Evolutionary conservation across 2,329 filamentous ascomycete species (phyloP).

Genomic region (Scedosporium apiospermum): DNA sequence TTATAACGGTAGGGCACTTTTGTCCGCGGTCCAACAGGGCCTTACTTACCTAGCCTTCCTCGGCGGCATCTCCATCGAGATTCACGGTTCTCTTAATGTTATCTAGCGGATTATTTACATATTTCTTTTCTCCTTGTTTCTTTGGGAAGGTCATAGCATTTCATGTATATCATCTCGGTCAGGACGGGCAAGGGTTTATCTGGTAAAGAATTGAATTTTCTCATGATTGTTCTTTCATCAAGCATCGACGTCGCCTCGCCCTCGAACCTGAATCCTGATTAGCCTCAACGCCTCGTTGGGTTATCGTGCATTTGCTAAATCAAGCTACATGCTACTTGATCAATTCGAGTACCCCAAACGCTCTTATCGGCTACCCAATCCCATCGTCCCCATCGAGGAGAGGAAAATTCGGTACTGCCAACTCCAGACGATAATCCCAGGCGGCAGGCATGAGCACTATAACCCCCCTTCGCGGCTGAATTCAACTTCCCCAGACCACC

Average conservation of each 20-base stretch:
- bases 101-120: not conserved
- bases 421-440: not conserved
- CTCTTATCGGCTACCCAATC: no score
- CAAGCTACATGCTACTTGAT: no score
- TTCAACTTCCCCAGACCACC: not conserved
- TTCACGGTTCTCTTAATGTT: not conserved
- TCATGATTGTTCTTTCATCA: no score
- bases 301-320: no score
- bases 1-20: constrained; percentile 28
- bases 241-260: no score
- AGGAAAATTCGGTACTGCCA: no score
- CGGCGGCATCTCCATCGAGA: not conserved
- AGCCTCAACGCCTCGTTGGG: no score
- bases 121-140: not conserved
- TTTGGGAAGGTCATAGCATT: not conserved
- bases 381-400: no score
- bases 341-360: no score
- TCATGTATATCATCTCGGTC: not conserved
- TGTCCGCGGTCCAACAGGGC: not conserved
- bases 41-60: not conserved
- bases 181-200: not conserved
- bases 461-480: constrained; percentile 4
- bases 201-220: not conserved
- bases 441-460: not conserved
- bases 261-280: no score